Conservation (phyloP, 2,329 filamentous ascomycete species). For the Apiospora hydei region DNA sequence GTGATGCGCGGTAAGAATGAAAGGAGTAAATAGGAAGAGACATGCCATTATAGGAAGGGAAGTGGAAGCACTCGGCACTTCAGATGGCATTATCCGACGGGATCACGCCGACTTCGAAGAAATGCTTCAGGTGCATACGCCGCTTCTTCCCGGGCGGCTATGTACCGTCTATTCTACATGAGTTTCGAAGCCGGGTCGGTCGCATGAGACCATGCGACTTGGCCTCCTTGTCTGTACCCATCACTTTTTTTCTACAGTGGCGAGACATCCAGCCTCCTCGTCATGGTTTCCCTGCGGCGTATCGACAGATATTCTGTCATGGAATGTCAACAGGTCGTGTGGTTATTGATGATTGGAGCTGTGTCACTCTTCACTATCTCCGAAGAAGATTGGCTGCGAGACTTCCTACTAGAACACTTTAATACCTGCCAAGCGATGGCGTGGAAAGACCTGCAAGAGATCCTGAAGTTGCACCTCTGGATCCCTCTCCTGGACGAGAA, state of each 20-base stretch:
- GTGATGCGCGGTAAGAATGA: constrained; percentile 54
- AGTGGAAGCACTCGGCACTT: neutral
- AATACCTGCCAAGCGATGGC: neutral
- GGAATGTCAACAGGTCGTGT: no score
- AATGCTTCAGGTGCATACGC: neutral
- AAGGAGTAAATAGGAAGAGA: no score
- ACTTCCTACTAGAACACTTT: neutral
- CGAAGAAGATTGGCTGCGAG: neutral
- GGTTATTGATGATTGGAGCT: constrained; percentile 38
- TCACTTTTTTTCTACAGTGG: constrained; percentile 51
- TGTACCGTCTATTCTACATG: constrained; percentile 49
- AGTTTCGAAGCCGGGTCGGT: constrained; percentile 36
- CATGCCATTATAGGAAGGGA: constrained; percentile 33
- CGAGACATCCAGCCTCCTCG: constrained; percentile 35
- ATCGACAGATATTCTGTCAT: constrained; percentile 28
- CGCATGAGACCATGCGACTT: constrained; percentile 47
- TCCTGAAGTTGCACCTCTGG: neutral
- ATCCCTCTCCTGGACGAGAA: neutral
- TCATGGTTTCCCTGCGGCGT: constrained; percentile 31
- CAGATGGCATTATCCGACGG: neutral
- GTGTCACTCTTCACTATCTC: constrained; percentile 34
- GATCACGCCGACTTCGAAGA: neutral
- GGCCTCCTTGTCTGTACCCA: constrained; percentile 48
- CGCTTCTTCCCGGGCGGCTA: no score
- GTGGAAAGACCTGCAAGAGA: neutral